These are phyloP conservation scores for Globisporangium nagaii DNA, from an alignment of 352 stramenopile species.

Conservation along the genomic window DNA sequence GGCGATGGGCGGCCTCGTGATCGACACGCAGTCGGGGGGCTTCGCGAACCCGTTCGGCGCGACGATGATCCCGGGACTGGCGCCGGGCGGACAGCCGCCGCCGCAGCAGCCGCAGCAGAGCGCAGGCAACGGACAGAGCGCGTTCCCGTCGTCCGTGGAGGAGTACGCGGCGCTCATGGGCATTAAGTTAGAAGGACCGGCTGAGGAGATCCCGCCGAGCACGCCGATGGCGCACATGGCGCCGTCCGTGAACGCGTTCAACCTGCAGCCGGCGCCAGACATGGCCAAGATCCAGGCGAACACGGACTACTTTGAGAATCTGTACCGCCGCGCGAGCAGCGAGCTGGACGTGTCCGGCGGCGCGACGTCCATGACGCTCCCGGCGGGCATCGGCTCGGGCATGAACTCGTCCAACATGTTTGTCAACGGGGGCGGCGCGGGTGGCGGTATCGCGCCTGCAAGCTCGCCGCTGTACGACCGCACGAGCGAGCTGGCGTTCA, in stretches of 20 bases:
- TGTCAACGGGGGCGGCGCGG: slow-evolving; percentile 12
- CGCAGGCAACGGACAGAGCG: slow-evolving; percentile 9
- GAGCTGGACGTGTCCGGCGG: slow-evolving; percentile 26
- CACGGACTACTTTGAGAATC: slow-evolving; percentile 75
- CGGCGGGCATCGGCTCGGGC: slow-evolving; percentile 57
- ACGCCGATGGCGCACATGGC: slow-evolving; percentile 27
- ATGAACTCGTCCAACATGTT: slow-evolving; percentile 46
- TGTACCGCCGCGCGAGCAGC: slow-evolving; percentile 44
- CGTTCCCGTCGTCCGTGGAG: slow-evolving; percentile 45
- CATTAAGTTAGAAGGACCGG: slow-evolving; percentile 70
- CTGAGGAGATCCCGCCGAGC: slow-evolving; percentile 19
- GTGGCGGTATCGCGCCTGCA: too few species aligned
- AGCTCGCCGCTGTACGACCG: slow-evolving; percentile 40
- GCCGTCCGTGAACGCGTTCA: slow-evolving; percentile 19
- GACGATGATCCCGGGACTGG: slow-evolving; percentile 33
- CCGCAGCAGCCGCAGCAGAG: slow-evolving; percentile 24
- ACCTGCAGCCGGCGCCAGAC: slow-evolving; percentile 33
- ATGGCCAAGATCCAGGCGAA: slow-evolving; percentile 74
- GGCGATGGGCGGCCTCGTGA: slow-evolving; percentile 9
- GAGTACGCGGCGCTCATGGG: slow-evolving; percentile 81
- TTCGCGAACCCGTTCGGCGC: slow-evolving; percentile 52
- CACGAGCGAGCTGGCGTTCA: slow-evolving; percentile 53
- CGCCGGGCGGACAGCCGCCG: slow-evolving; percentile 9
- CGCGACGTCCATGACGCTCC: slow-evolving; percentile 57
- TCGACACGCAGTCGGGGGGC: slow-evolving; percentile 14